Base-by-base conservation (phyloP, 1,284 basidiomycete genomes). In the Leccinum fallax region DNA sequence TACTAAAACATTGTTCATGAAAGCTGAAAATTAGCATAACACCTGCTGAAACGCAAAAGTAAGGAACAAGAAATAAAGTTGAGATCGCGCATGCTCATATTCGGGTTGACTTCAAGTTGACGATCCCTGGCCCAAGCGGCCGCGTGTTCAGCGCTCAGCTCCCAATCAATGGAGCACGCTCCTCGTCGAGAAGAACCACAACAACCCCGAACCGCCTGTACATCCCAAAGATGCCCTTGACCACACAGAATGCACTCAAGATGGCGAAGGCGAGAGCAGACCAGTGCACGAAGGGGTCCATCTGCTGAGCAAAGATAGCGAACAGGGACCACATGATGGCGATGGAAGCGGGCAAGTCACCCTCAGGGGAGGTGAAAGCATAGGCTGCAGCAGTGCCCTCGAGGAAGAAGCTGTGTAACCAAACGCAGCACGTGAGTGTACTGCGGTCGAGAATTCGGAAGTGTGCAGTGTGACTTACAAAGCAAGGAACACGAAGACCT, bases 381-480 rank as follows among this genome's bases (percentile, higher is more conserved):
- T 98, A 97, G 1, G 93, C 91, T 7, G 90, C 93, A 0, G 93
- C 90, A 11, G 95, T 97, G 21, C 87, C 90, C 77, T 97, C 95
- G 65, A 98, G 88, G 89, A 97, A 97, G 80, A 97, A 88, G 66
- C 88, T 90, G 62, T 55, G 55, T 48, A 26, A 55, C 40, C 43
- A 21, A 6, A 19, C 43, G 19, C 43, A 46, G 43, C 53, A 64
- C 55, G 52, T 48, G 38, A 46, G 49, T 68, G 40, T 68, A 59
- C 52, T 61, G 54, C 11, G 49, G 53, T 40, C 53, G 30, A 60
- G 15, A 46, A 36, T 26, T 53, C 30, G 28, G 63, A 70, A 46
- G 19, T 11, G 4, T 13, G 30, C 16, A 55, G 24, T 62, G 9
- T 5, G 26, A 73, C 83, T 67, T 71, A 91, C 85, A 93, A 78